Evolutionary conservation across 2,329 filamentous ascomycete genomes (phyloP), one percentile per base, ranked within the genome.

Genomic region (Epichloe brachyelytri): DNA sequence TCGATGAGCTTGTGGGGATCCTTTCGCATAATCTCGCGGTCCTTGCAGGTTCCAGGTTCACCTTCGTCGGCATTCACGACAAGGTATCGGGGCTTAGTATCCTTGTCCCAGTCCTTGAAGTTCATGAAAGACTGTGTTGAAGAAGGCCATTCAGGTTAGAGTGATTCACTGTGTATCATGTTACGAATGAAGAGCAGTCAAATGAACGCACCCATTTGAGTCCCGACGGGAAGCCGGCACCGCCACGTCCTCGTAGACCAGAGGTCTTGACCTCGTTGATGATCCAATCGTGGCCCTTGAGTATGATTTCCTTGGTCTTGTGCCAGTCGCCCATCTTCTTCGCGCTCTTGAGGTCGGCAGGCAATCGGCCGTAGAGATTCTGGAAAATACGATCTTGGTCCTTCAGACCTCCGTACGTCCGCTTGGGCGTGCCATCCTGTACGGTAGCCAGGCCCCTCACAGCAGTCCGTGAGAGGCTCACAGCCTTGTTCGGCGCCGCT

Each of bases 281-380:
- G 69, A 98, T 94, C 87, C 93, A 98, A 63, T 98, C 91, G 71
- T 98, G 88, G 51, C 93, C 93, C 78, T 98, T 98, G 60, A 88
- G 73, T 53, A 98, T 71, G 53, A 98, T 98, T 69, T 98, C 93
- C 79, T 98, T 98, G 51, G 93, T 98, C 79, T 94, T 95, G 76
- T 98, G 82, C 93, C 93, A 98, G 71, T 97, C 93, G 61, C 93
- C 93, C 78, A 95, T 95, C 74, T 95, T 95, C 83, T 88, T 90
- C 50, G 93, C 90, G 65, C 83, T 88, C 76, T 93, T 91, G 61
- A 98, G 74, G 69, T 96, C 90, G 56, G 89, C 79, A 49, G 88
- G 89, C 73, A 88, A 88, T 67, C 93, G 88, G 63, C 88, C 84
- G 74, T 98, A 98, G 53, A 98, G 79, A 74, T 98, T 98, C 75